These are phyloP conservation scores for Limtongia smithiae DNA, from an alignment of 805 yeast species.

Conservation along the genomic window DNA sequence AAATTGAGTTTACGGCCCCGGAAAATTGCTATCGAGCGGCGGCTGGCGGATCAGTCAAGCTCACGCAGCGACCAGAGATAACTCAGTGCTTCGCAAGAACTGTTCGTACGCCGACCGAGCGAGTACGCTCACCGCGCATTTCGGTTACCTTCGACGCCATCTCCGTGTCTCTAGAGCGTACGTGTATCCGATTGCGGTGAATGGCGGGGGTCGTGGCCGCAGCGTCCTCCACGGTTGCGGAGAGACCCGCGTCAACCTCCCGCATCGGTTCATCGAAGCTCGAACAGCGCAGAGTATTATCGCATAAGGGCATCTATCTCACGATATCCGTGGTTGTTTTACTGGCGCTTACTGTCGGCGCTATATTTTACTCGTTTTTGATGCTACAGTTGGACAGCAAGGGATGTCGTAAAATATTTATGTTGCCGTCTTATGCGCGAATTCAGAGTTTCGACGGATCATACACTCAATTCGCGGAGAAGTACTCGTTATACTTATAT, in stretches of 20 bases:
- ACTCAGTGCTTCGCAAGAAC: too few species aligned
- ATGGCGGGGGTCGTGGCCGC: constrained; percentile 11
- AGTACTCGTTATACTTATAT: constrained; percentile 80
- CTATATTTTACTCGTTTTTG: constrained; percentile 14
- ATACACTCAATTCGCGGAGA: constrained; percentile 67
- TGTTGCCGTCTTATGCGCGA: constrained; percentile 81
- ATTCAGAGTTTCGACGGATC: constrained; percentile 67
- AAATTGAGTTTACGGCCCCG: too few species aligned
- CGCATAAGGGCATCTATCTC: constrained; percentile 9
- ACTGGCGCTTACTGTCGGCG: constrained; percentile 7
- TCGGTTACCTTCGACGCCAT: too few species aligned
- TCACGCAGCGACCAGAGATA: too few species aligned
- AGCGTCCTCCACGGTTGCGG: neutral
- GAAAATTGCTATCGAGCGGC: too few species aligned
- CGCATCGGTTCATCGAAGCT: neutral
- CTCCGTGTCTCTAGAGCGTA: too few species aligned
- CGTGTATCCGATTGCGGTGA: constrained; percentile 4
- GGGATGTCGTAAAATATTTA: constrained; percentile 64
- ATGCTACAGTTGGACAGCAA: constrained; percentile 20
- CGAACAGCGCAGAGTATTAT: neutral
- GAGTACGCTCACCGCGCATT: too few species aligned
- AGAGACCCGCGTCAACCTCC: neutral
- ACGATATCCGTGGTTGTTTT: constrained; percentile 13
- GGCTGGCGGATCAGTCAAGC: too few species aligned
- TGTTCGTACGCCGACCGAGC: too few species aligned